phyloP scores from a whole-genome alignment of 2,329 filamentous ascomycete genomes.

The Sporothrix brunneoviolacea region DNA sequence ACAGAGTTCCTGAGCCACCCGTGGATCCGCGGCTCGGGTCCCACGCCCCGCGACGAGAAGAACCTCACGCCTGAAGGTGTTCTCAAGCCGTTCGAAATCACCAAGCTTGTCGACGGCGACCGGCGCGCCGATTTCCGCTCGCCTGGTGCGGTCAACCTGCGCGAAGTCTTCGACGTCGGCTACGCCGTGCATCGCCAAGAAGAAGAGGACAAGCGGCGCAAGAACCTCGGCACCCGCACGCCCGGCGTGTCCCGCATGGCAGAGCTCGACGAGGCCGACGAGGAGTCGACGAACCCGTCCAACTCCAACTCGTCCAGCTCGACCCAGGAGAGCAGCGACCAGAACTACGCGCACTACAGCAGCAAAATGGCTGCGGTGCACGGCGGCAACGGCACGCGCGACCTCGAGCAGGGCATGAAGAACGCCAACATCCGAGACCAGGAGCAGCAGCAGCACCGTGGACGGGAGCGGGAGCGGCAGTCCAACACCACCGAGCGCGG shows the following conservation, averaged over 20 bases:
- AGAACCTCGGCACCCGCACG: constrained; percentile 69
- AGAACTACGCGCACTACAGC: constrained; percentile 9
- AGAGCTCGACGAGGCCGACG: constrained; percentile 64
- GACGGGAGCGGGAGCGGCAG: constrained; percentile 43
- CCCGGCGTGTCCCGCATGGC: constrained; percentile 47
- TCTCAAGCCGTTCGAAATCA: constrained; percentile 52
- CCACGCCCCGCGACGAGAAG: constrained; percentile 53
- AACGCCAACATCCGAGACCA: constrained; percentile 62
- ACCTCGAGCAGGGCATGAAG: constrained; percentile 81
- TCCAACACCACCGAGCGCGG: constrained; percentile 46
- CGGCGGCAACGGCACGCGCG: constrained; percentile 51
- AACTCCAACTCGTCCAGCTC: background rate
- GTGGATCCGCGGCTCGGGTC: constrained; percentile 69
- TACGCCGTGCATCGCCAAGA: constrained; percentile 96
- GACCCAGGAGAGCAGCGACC: constrained; percentile 11
- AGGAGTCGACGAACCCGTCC: constrained; percentile 42
- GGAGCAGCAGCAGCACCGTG: constrained; percentile 43
- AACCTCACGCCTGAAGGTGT: constrained; percentile 37
- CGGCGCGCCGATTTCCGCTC: constrained; percentile 88
- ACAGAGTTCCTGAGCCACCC: constrained; percentile 89
- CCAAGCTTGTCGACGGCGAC: constrained; percentile 49
- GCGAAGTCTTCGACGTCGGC: constrained; percentile 96
- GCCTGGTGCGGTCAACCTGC: constrained; percentile 87
- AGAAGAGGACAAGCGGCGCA: constrained; percentile 87
- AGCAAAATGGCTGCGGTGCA: constrained; percentile 48